Evolutionary conservation across 768 basidiomycete genomes (phyloP), one percentile per base, ranked within the genome.

Genomic region (Clathrus columnatus): DNA sequence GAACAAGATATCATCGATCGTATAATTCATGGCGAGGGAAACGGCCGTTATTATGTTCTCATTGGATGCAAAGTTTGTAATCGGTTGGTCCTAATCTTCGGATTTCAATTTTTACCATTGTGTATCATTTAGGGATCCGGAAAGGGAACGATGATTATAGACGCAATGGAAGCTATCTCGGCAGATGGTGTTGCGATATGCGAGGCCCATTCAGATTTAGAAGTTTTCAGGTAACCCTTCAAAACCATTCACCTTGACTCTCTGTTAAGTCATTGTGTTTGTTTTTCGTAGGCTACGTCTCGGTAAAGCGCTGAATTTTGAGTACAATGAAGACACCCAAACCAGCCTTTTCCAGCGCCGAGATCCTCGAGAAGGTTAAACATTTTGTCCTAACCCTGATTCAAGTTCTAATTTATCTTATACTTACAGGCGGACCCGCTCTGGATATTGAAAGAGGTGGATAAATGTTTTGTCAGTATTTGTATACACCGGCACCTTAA

Each of bases 251-350:
- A 28, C 17, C n/a, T 17, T 21, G 24, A 14, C 46, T 46, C 20
- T 26, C 24, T 18, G 20, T 8, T 14, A 11, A 36, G 2, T 4
- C 36, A 36, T 36, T 11, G 4, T 8, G 10, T n/a, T n/a, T n/a
- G n/a, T 23, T 51, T 44, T 32, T n/a, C 21, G 14, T 27, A 77
- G 85, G 54, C 75, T 92, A 41, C 81, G 90, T 42, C 75, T 95
- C 23, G 91, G 91, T 47, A 91, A 91, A 67, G 83, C 87, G 10
- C 70, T 92, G 42, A 88, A 91, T 62, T 91, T 83, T 63, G 91
- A 95, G 65, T 92, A 77, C 71, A 83, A 86, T 59, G 87, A 89
- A 69, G 87, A 89, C 65, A 84, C 83, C 23, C 87, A 89, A 66
- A 82, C 80, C 2, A 84, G 83, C 7, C 68, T 94, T 20, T 92